Evolutionary conservation across 352 stramenopile genomes (phyloP), one percentile per base, ranked within the genome.

Genomic region (Aphanomyces cochlioides): DNA sequence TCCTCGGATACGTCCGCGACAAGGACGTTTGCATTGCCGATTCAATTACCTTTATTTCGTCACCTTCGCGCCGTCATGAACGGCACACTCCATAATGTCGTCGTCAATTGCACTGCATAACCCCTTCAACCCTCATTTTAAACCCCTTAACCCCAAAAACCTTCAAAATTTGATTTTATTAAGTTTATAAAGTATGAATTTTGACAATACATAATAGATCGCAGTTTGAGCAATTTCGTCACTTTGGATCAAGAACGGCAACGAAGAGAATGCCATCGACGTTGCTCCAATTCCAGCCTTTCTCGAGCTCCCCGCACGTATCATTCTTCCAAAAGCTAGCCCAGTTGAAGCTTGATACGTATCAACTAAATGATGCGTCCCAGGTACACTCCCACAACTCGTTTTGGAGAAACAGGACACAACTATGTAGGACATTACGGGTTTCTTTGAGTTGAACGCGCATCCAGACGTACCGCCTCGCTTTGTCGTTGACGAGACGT

Each of bases 291-390:
- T 95, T 93, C 66, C 86, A 95, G 79, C 54, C 83, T 37, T 95
- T 85, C 82, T 84, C 81, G 56, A 95, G 87, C 75, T 82, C 84
- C 17, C 82, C 86, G 12, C 84, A 95, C 68, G 83, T 90, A 47
- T 80, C 81, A 13, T 95, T 95, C 77, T 95, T 87, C 83, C 87
- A 95, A 76, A 79, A 74, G 38, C 82, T 95, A 47, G 76, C 84
- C 48, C 67, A 78, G 56, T 78, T 92, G 40, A 95, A 95, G 79
- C 82, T 95, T 34, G 72, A 95, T 73, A 84, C 75, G 60, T 95
- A 92, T 72, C 82, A 92, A 71, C 79, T 95, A 37, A 81, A 79
- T 66, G 87, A 95, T 74, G 65, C 79, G 48, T 67, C 80, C 37
- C 84, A 90, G 77, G 83, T 91, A 37, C 39, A 63, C 66, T 7